Conservation (phyloP, 1,284 basidiomycete species). For the Boletus nobilissimus region DNA sequence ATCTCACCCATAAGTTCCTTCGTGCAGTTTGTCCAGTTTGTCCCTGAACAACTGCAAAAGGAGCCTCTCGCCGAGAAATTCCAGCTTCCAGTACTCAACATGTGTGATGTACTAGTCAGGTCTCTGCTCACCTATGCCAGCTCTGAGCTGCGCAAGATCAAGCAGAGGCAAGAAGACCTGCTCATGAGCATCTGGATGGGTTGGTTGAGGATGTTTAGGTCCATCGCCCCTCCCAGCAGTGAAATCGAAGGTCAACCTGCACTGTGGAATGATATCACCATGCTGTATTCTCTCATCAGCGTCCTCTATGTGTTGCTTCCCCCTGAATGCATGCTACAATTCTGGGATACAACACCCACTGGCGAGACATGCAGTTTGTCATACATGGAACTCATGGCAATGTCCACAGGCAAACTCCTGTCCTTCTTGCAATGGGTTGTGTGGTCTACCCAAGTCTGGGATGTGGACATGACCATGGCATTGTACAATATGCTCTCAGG, state of each 20-base stretch:
- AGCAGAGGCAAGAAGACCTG: conserved; percentile 90
- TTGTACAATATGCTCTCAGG: conserved; percentile 92
- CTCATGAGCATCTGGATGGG: conserved; percentile 71
- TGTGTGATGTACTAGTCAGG: conserved; percentile 80
- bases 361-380: conserved; percentile 53
- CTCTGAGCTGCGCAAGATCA: conserved; percentile 87
- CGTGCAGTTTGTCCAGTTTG: conserved; percentile 50
- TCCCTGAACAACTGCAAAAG: conserved; percentile 62
- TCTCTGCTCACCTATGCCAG: conserved; percentile 83
- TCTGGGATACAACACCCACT: conserved; percentile 79
- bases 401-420: conserved; percentile 72
- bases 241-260: conserved; percentile 54
- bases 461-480: conserved; percentile 78
- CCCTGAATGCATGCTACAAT: conserved; percentile 80
- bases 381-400: conserved; percentile 67
- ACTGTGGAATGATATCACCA: conserved; percentile 88
- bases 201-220: conserved; percentile 61
- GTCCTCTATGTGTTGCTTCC: conserved; percentile 81
- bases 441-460: conserved; percentile 81
- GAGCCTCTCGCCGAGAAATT: conserved; percentile 75
- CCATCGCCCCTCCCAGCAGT: conserved; percentile 53
- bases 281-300: conserved; percentile 85
- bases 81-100: conserved; percentile 67
- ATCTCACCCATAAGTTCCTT: conserved; percentile 58
- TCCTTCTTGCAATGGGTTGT: conserved; percentile 89